phyloP scores from a whole-genome alignment of 2,329 filamentous ascomycete species.

The Lizonia empirigonia region DNA sequence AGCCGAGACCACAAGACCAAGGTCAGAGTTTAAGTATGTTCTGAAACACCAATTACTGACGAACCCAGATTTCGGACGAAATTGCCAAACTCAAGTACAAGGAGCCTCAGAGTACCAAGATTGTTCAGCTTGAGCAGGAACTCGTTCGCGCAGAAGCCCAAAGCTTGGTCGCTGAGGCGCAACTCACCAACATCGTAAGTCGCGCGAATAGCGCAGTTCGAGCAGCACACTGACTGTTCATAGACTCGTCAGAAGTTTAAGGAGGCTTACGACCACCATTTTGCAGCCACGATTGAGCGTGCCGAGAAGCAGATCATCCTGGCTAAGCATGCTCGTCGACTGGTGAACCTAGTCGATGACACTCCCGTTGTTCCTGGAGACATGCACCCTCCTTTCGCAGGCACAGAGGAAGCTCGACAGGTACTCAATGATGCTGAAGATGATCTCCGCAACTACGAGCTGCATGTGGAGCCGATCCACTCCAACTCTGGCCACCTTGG shows the following conservation, averaged over 20 bases:
- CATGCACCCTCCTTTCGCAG: constrained; percentile 69
- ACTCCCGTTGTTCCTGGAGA: constrained; percentile 89
- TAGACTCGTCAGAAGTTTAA: constrained; percentile 95
- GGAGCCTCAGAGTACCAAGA: constrained; percentile 81
- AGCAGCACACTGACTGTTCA: constrained; percentile 24
- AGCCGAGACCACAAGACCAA: constrained; percentile 85
- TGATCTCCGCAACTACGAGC: constrained; percentile 77
- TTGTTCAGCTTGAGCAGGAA: constrained; percentile 91
- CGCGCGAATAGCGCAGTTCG: too few species aligned
- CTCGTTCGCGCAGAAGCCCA: constrained; percentile 94
- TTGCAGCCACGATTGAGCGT: constrained; percentile 89
- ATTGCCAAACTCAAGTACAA: constrained; percentile 90
- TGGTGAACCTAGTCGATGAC: constrained; percentile 87
- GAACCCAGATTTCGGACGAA: constrained; percentile 74
- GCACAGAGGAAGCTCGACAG: constrained; percentile 72
- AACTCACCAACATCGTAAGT: constrained; percentile 85
- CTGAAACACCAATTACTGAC: constrained; percentile 12
- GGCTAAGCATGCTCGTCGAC: constrained; percentile 83
- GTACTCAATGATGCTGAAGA: constrained; percentile 92
- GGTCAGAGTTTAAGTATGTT: constrained; percentile 38
- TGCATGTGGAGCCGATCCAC: constrained; percentile 60
- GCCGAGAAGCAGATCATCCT: constrained; percentile 97
- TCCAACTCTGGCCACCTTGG: constrained; percentile 57
- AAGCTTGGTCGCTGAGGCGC: constrained; percentile 93
- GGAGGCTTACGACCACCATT: constrained; percentile 88